Base-by-base conservation (phyloP, 2,329 filamentous ascomycete genomes). In the Alternaria solani region DNA sequence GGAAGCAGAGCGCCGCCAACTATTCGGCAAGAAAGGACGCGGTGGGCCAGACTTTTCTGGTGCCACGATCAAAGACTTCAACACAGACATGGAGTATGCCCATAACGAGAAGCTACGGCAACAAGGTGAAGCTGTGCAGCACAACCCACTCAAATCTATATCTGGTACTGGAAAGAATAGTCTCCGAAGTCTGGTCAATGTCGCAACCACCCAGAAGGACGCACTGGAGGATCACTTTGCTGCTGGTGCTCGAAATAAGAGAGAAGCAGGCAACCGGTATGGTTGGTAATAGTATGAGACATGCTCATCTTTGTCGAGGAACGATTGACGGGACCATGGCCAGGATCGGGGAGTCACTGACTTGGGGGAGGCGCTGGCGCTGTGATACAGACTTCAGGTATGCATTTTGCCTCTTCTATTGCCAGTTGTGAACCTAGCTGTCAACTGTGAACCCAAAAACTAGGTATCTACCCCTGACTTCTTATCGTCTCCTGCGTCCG, bases 191-290 rank as follows among this genome's bases (percentile, higher is more conserved):
- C 84, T 98, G 69, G 91, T 98, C 67, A 93, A 88, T 78, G 91
- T 91, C 62, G 94, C 92, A 26, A 88, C 88, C 67, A 91, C 85
- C 63, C 93, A 98, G 80, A 89, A 89, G 74, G 93, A 96, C 11
- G 93, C 93, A 2, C 81, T 97, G 67, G 93, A 97, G 79, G 94
- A 98, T 73, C 94, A 92, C 75, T 97, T 97, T 82, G 93, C 93
- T 20, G 84, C 89, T 67, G 92, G 93, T 6, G 89, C 87, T 81
- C 87, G 86, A 70, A 95, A 94, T 73, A 89, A 92, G 78, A 89
- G 87, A 70, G 93, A 97, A 76, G 92, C 92, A 20, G 91, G 91
- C 4, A 89, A 87, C 59, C 88, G 87, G 70, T 97, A 97, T 81
- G 94, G 94, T 5, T 97, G 93, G 92, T 89, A 57, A 57, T n/a